Evolutionary conservation across 2,329 filamentous ascomycete species (phyloP).

Genomic region (Scortechinia acanthostroma): DNA sequence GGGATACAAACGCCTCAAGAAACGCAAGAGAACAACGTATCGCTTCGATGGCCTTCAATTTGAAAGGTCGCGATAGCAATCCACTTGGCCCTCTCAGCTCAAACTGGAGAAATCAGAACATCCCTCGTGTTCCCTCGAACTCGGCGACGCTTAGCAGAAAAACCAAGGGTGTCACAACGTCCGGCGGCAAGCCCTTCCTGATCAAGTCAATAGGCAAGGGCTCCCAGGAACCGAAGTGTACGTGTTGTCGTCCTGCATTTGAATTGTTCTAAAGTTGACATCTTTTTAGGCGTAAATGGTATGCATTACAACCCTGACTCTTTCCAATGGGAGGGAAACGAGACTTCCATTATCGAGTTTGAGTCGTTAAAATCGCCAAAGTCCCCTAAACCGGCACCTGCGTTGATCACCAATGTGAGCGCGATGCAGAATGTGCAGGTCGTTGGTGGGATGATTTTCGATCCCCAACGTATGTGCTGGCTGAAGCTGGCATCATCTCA

Average conservation of each 20-base stretch:
- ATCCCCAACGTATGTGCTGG: constrained; percentile 63
- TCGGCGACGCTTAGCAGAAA: neutral
- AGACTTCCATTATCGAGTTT: constrained; percentile 47
- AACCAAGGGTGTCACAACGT: constrained; percentile 17
- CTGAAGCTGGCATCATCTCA: constrained; percentile 38
- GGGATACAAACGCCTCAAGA: constrained; percentile 58
- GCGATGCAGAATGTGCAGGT: constrained; percentile 49
- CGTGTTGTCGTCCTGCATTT: constrained; percentile 11
- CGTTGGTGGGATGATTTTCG: constrained; percentile 61
- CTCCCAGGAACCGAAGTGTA: constrained; percentile 46
- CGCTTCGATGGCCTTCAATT: constrained; percentile 25
- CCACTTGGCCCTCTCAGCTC: constrained; percentile 33
- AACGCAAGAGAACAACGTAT: constrained; percentile 57
- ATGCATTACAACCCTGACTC: constrained; percentile 58
- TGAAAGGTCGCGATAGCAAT: constrained; percentile 25
- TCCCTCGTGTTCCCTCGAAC: neutral
- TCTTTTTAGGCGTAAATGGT: constrained; percentile 43
- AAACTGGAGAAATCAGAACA: neutral
- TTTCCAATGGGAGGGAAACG: constrained; percentile 60
- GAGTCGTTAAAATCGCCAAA: constrained; percentile 25
- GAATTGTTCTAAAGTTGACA: constrained; percentile 3
- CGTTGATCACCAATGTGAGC: constrained; percentile 55
- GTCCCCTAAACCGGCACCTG: constrained; percentile 33
- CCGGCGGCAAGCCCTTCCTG: constrained; percentile 34
- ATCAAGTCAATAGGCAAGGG: constrained; percentile 48